Evolutionary conservation across 2,329 filamentous ascomycete species (phyloP).

Genomic region (Zasmidium angulare): DNA sequence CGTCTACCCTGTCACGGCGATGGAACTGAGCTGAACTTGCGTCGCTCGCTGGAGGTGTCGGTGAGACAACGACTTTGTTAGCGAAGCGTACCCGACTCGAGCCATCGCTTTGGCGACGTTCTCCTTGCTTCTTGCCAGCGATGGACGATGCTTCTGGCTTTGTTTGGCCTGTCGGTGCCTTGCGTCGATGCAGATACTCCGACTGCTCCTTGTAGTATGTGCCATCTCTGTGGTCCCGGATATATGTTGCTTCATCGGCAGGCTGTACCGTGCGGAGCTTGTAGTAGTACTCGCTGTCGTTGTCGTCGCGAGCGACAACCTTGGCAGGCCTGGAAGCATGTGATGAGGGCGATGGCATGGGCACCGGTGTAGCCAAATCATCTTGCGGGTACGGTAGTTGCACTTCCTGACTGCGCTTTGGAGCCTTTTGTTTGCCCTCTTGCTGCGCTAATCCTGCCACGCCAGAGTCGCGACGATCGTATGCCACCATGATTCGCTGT

Average conservation of each 20-base stretch:
- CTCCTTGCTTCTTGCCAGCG: not conserved
- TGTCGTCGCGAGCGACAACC: not conserved
- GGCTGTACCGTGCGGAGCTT: conserved; percentile 11
- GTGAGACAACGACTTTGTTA: conserved; percentile 34
- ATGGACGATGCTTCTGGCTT: not conserved
- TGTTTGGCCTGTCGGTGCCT: not conserved
- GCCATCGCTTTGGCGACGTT: conserved; percentile 15
- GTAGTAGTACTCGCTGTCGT: conserved; percentile 18
- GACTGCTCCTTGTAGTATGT: conserved; percentile 10
- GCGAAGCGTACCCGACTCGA: conserved; percentile 32
- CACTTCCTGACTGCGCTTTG: not conserved
- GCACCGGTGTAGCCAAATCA: not conserved
- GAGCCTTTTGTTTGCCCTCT: not conserved
- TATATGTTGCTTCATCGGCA: not conserved
- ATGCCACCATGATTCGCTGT: not conserved
- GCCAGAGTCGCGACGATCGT: not conserved
- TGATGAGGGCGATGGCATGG: conserved; percentile 14
- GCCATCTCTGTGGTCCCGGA: not conserved
- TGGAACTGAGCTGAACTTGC: conserved; percentile 30
- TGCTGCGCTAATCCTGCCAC: not conserved
- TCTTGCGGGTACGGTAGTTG: conserved; percentile 9
- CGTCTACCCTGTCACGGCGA: not conserved
- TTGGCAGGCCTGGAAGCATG: conserved; percentile 5
- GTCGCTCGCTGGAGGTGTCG: conserved; percentile 33
- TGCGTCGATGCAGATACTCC: conserved; percentile 12